Percentiles rank a stretch among this genome's conserved stretches.
phyloP scores from a whole-genome alignment of 768 basidiomycete species.

The Hygrocybe punicea region DNA sequence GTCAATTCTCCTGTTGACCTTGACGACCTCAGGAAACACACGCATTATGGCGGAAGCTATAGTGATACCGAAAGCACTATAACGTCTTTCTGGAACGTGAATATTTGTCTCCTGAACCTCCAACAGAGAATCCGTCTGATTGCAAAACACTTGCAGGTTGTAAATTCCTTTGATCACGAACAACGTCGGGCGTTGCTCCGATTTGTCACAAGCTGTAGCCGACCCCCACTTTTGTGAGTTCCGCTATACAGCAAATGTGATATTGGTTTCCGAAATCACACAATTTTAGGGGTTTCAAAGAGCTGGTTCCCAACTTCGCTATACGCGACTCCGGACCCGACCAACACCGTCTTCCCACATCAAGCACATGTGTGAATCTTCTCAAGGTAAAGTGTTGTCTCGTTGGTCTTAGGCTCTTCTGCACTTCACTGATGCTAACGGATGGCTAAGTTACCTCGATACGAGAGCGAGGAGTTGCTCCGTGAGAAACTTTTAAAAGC shows the following conservation, averaged over 20 bases:
- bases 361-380: conserved; percentile 89
- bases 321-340: conserved; percentile 81
- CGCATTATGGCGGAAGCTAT: conserved; percentile 80
- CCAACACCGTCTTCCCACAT: conserved; percentile 63
- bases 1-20: conserved; percentile 82
- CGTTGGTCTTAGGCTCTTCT: too few species aligned
- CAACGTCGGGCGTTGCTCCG: conserved; percentile 74
- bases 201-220: conserved; percentile 90
- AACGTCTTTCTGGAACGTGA: conserved; percentile 76
- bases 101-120: conserved; percentile 13
- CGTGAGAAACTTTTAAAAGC: conserved; percentile 79
- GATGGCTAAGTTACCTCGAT: conserved; percentile 58
- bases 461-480: conserved; percentile 59
- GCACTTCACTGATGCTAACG: not conserved
- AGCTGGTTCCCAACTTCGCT: conserved; percentile 82
- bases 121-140: not conserved
- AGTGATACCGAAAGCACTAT: conserved; percentile 70
- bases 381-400: conserved; percentile 82
- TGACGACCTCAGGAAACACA: conserved; percentile 72
- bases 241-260: too few species aligned
- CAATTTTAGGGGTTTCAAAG: conserved; percentile 67
- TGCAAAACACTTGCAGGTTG: conserved; percentile 49
- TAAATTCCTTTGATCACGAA: conserved; percentile 74
- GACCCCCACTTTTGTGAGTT: conserved; percentile 79
- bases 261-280: not conserved